Base-by-base conservation (phyloP, 1,284 basidiomycete species). In the Puccinia horiana region DNA sequence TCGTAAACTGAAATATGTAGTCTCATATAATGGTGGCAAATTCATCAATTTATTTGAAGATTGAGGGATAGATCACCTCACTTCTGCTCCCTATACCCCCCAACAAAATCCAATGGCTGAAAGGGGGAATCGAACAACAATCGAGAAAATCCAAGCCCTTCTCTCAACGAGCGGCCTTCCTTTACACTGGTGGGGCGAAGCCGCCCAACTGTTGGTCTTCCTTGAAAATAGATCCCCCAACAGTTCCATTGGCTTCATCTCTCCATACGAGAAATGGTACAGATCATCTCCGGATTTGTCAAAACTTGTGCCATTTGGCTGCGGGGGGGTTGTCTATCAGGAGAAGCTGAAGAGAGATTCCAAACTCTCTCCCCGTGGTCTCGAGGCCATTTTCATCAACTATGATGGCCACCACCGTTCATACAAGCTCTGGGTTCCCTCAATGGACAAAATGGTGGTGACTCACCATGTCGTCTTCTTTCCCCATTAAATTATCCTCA, bases 131-230 rank as follows among this genome's bases (percentile, higher is more conserved):
- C 1, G 44, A 14, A 49, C 70, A 5, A 73, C 49, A 3, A 18
- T 73, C n/a, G 70, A 73, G 29, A 73, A 73, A 26, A 42, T 35
- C 16, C 14, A 42, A 18, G 18, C 44, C 26, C 70, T 73, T 11
- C 42, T 73, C 44, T 12, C 40, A 20, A 54, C 3, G 2, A 42
- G 37, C 18, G 69, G 69, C 29, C 40, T 70, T 14, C 6, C 37
- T 20, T 44, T 49, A 8, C 12, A 8, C 44, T 74, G 44, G 73
- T 75, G 73, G 73, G 73, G 49, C 8, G 47, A 75, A 20, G 75
- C 75, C 6, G 35, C 47, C 5, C 8, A 9, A 20, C 44, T 58
- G 2, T 37, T n/a, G 2, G 52, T 77, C 2, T 65, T 20, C 12
- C 37, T 77, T 0, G 58, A 77, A 26, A 77, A 61, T n/a, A 6